phyloP scores from a whole-genome alignment of 2,329 filamentous ascomycete genomes.

The Bipolaris sorokiniana region DNA sequence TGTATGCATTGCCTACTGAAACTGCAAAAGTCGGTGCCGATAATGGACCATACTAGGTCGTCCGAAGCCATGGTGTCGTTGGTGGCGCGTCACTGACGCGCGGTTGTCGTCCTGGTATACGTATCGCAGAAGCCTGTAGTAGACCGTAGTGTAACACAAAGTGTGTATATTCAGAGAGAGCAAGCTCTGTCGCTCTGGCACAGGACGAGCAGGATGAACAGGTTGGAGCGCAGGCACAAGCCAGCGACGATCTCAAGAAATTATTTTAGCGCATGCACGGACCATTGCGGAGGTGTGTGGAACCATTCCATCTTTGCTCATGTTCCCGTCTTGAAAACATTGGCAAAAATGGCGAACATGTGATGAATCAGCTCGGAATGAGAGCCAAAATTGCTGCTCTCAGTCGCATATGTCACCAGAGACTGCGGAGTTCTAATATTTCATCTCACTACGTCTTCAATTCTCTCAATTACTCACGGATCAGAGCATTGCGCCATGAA shows the following conservation, averaged over 20 bases:
- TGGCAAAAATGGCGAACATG: conserved; percentile 22
- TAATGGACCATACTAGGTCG: conserved; percentile 91
- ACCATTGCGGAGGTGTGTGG: conserved; percentile 12
- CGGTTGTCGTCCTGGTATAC: neutral
- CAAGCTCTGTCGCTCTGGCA: neutral
- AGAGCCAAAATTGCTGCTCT: conserved; percentile 37
- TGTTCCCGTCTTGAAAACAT: neutral
- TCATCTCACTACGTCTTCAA: no score
- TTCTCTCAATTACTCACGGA: neutral
- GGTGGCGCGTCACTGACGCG: conserved; percentile 12
- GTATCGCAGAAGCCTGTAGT: neutral
- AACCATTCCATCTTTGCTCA: neutral
- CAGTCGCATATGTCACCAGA: conserved; percentile 12
- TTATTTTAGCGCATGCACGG: conserved; percentile 18
- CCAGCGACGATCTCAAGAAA: conserved; percentile 16
- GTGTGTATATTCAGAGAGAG: neutral
- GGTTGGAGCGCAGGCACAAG: conserved; percentile 6
- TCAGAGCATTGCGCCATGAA: conserved; percentile 2
- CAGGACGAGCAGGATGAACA: conserved; percentile 4
- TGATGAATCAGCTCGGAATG: conserved; percentile 39
- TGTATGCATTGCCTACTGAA: conserved; percentile 61
- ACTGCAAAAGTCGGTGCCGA: conserved; percentile 92
- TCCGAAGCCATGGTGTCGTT: conserved; percentile 57
- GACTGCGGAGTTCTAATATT: neutral
- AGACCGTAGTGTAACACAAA: neutral